These are phyloP conservation scores for Fusarium guadeloupense DNA, from an alignment of 2,329 filamentous ascomycete species.

Conservation along the genomic window DNA sequence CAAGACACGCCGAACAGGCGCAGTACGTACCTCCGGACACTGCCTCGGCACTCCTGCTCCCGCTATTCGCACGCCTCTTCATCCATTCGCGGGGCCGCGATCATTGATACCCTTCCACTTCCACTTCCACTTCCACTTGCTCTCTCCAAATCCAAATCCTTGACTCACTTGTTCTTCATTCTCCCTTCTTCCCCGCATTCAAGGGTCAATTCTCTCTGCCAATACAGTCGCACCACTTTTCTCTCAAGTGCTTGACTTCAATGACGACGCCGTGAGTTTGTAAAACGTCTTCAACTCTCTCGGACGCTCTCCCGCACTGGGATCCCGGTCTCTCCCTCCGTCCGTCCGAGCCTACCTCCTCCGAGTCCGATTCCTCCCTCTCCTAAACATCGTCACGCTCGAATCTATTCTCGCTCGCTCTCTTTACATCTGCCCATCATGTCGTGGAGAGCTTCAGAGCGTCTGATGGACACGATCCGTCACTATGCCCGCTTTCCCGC, in stretches of 20 bases:
- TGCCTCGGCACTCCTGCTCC: constrained; percentile 46
- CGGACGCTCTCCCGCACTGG: constrained; percentile 37
- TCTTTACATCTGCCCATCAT: constrained; percentile 59
- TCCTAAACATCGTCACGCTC: constrained; percentile 12
- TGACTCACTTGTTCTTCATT: constrained; percentile 27
- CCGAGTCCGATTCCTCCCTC: constrained; percentile 35
- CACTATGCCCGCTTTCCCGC: constrained; percentile 98
- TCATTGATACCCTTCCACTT: constrained; percentile 24
- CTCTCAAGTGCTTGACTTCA: constrained; percentile 25
- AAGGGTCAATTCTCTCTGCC: constrained; percentile 21
- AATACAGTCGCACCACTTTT: constrained; percentile 21
- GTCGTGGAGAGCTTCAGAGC: constrained; percentile 92
- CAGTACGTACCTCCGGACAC: constrained; percentile 26
- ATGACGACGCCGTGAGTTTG: constrained; percentile 44
- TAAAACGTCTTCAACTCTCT: constrained; percentile 29
- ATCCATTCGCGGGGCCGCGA: constrained; percentile 39
- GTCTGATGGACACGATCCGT: constrained; percentile 95
- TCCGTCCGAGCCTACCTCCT: constrained; percentile 40
- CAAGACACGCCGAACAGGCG: constrained; percentile 15
- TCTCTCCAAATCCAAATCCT: constrained; percentile 33
- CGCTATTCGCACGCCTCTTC: constrained; percentile 35
- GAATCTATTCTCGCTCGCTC: constrained; percentile 14
- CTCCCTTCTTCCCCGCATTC: constrained; percentile 8
- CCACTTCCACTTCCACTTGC: too few relatives aligned
- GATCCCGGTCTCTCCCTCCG: constrained; percentile 39